These are phyloP conservation scores for Saccharomycopsis vini DNA, from an alignment of 805 yeast species.

Conservation along the genomic window DNA sequence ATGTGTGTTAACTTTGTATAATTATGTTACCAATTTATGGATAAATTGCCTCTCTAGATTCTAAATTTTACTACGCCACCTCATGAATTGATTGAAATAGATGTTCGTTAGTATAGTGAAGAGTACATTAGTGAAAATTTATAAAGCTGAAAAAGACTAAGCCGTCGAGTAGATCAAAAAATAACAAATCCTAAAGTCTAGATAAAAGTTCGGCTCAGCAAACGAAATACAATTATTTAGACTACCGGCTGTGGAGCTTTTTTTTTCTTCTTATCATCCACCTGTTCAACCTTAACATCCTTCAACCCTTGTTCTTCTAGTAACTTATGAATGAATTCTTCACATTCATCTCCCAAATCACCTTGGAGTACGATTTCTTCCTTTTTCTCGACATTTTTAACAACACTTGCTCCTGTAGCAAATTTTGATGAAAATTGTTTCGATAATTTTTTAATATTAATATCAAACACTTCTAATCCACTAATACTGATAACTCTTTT, in stretches of 20 bases:
- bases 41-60: no score
- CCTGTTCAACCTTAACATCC: slow-evolving; percentile 81
- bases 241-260: slow-evolving; percentile 15
- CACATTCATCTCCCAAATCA: slow-evolving; percentile 88
- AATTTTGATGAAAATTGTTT: slow-evolving; percentile 89
- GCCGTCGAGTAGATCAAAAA: no score
- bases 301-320: slow-evolving; percentile 74
- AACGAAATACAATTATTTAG: not conserved
- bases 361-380: slow-evolving; percentile 92
- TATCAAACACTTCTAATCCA: slow-evolving; percentile 81
- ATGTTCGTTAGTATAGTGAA: no score
- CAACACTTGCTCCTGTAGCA: slow-evolving; percentile 92
- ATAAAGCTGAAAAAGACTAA: no score
- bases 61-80: no score
- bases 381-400: slow-evolving; percentile 82
- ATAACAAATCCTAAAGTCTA: no score
- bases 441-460: slow-evolving; percentile 83
- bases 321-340: slow-evolving; percentile 58
- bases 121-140: no score
- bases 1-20: not conserved
- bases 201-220: no score
- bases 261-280: slow-evolving; percentile 61
- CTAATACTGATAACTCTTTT: slow-evolving; percentile 80
- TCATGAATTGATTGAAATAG: no score
- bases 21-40: no score